These are phyloP conservation scores for Porodaedalea pini DNA, from an alignment of 1,284 basidiomycete species.

Conservation along the genomic window DNA sequence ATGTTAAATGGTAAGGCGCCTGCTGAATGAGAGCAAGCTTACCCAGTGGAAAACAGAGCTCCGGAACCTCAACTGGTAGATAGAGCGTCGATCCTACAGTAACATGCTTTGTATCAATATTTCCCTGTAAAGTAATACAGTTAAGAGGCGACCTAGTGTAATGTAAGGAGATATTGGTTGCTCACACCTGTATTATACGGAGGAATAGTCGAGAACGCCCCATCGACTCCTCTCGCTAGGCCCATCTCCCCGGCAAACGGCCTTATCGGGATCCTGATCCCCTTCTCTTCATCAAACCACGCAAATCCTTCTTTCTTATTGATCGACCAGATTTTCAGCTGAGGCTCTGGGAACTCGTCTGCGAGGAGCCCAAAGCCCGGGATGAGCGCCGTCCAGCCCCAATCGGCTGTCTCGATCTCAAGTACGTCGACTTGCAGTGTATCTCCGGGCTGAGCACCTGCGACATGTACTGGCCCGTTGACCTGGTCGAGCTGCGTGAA, in stretches of 20 bases:
- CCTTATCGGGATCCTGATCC: conserved; percentile 44
- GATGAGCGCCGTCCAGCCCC: conserved; percentile 60
- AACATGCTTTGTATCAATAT: conserved; percentile 57
- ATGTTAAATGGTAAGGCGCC: neutral
- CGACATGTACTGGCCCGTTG: conserved; percentile 53
- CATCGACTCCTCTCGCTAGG: conserved; percentile 50
- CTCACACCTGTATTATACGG: conserved; percentile 50
- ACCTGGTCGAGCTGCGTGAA: conserved; percentile 53
- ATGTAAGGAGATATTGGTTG: neutral
- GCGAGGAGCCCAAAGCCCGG: conserved; percentile 56
- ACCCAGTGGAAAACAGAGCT: conserved; percentile 60
- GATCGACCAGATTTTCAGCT: conserved; percentile 53
- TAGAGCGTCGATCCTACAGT: conserved; percentile 50
- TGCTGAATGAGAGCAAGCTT: conserved; percentile 24
- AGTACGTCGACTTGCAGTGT: conserved; percentile 57
- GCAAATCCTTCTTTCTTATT: conserved; percentile 38
- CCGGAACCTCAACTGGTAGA: conserved; percentile 58
- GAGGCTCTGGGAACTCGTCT: conserved; percentile 50
- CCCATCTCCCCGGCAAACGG: conserved; percentile 66
- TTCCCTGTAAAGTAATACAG: conserved; percentile 34
- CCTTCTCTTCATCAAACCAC: conserved; percentile 46
- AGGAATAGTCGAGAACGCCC: conserved; percentile 57
- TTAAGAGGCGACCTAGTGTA: neutral
- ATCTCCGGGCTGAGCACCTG: conserved; percentile 49
- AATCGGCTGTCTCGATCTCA: conserved; percentile 46